A percentile compares a stretch with the other conserved stretches of the same genome.
Evolutionary conservation across 208 protist species (phyloP).

Genomic region (Trypanosoma brucei): DNA sequence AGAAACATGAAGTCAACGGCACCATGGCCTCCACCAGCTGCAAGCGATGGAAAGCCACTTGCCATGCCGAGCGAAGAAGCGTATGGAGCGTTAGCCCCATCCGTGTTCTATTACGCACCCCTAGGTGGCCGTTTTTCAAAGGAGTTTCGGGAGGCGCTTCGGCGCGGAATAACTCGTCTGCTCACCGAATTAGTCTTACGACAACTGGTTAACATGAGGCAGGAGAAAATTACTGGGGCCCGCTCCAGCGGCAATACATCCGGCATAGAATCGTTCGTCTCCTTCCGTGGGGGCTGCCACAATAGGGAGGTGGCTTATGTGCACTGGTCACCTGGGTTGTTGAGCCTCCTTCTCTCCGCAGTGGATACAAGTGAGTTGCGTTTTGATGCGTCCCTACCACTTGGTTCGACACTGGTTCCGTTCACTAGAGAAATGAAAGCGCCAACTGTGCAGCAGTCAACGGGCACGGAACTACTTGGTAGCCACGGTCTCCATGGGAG

Average conservation of each 20-base stretch:
- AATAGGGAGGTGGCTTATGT: slow-evolving; percentile 2
- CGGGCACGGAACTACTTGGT: no score
- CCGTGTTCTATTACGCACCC: slow-evolving; percentile 19
- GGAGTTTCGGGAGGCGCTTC: slow-evolving; percentile 15
- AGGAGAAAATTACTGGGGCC: neutral
- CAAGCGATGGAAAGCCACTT: neutral
- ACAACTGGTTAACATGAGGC: neutral
- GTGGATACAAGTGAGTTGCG: neutral
- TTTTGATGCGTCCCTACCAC: slow-evolving; percentile 9
- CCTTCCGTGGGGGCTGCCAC: neutral
- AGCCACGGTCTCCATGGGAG: no score
- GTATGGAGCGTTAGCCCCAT: slow-evolving; percentile 9
- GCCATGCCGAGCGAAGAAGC: neutral
- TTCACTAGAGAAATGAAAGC: slow-evolving; percentile 7
- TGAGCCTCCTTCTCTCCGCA: slow-evolving; percentile 6
- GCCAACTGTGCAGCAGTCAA: no score
- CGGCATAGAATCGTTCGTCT: slow-evolving; percentile 4
- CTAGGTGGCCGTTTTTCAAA: slow-evolving; percentile 15
- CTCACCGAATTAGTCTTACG: slow-evolving; percentile 6
- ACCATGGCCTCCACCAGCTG: neutral
- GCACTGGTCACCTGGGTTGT: slow-evolving; percentile 20
- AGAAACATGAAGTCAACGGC: slow-evolving; percentile 10
- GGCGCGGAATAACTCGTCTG: slow-evolving; percentile 10
- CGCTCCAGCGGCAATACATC: neutral
- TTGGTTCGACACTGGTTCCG: slow-evolving; percentile 9